These are phyloP conservation scores for Ogataea hybrid DNA, from an alignment of 1,139 yeast species.

Conservation along the genomic window DNA sequence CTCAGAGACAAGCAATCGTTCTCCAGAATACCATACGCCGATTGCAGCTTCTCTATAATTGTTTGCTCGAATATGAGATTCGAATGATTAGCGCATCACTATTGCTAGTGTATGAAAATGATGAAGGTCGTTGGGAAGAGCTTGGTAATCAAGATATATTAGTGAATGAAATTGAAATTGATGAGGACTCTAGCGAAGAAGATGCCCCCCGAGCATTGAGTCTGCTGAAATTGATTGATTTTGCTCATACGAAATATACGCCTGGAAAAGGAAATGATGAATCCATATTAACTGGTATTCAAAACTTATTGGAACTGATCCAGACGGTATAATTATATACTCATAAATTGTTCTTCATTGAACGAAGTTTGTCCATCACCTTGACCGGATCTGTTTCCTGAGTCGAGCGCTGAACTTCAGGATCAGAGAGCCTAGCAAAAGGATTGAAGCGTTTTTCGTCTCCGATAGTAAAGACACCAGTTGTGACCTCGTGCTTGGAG, in stretches of 20 bases:
- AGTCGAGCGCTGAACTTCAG: slow-evolving; percentile 41
- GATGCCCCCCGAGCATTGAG: slow-evolving; percentile 35
- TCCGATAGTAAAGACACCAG: slow-evolving; percentile 80
- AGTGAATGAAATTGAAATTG: slow-evolving; percentile 39
- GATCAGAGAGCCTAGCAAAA: slow-evolving; percentile 70
- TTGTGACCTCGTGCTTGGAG: slow-evolving; percentile 60
- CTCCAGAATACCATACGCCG: slow-evolving; percentile 50
- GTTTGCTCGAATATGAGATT: slow-evolving; percentile 59
- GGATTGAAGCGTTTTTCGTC: slow-evolving; percentile 88
- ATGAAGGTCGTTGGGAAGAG: slow-evolving; percentile 46
- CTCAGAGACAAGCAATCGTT: slow-evolving; percentile 33
- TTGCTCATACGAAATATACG: slow-evolving; percentile 76
- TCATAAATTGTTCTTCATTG: slow-evolving; percentile 44
- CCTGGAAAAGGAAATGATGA: slow-evolving; percentile 72
- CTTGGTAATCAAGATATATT: slow-evolving; percentile 36
- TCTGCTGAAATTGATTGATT: slow-evolving; percentile 71
- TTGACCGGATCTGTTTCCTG: slow-evolving; percentile 36
- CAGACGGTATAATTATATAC: slow-evolving; percentile 4
- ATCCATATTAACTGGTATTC: slow-evolving; percentile 65
- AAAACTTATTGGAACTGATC: slow-evolving; percentile 44
- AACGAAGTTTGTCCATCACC: slow-evolving; percentile 48
- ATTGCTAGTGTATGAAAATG: slow-evolving; percentile 73
- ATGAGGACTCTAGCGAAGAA: slow-evolving; percentile 31
- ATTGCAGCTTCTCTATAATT: slow-evolving; percentile 61
- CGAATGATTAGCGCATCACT: slow-evolving; percentile 75